Percentiles rank a stretch among this genome's conserved stretches.
Conservation (phyloP, 1,284 basidiomycete species). For the Acaromyces ingoldii region DNA sequence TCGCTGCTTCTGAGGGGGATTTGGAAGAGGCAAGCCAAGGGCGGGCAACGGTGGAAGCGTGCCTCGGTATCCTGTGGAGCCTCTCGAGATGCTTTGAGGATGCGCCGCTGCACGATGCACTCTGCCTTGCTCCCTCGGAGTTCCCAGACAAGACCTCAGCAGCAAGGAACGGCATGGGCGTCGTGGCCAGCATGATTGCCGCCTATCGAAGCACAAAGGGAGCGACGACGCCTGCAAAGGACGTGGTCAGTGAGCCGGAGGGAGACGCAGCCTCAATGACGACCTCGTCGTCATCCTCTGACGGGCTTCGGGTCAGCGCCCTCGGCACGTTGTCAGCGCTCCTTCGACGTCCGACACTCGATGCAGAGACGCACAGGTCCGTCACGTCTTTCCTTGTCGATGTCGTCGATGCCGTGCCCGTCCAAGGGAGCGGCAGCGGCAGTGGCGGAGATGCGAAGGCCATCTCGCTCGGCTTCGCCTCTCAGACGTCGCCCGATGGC, state of each 20-base stretch:
- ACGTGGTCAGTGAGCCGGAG: not conserved
- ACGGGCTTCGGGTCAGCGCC: constrained; percentile 27
- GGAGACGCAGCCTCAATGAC: not conserved
- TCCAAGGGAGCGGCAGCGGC: too few species aligned
- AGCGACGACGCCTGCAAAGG: not conserved
- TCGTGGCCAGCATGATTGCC: not conserved
- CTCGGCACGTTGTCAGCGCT: constrained; percentile 31
- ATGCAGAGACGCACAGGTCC: constrained; percentile 10
- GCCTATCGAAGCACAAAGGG: not conserved
- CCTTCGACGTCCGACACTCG: constrained; percentile 14
- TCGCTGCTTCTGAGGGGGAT: not conserved
- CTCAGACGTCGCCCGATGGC: constrained; percentile 60
- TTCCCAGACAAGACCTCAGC: not conserved
- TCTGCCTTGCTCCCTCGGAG: not conserved
- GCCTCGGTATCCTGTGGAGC: constrained; percentile 38
- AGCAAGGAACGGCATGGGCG: not conserved
- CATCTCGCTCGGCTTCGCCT: too few species aligned
- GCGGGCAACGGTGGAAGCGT: constrained; percentile 31
- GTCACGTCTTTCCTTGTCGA: constrained; percentile 24
- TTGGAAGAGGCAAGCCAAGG: constrained; percentile 19
- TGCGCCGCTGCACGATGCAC: constrained; percentile 10
- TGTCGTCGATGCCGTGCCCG: constrained; percentile 16
- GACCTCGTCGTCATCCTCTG: not conserved
- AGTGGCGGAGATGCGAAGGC: not conserved
- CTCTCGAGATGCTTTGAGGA: constrained; percentile 27